A percentile compares a stretch with the other conserved stretches of the same genome.
These are phyloP conservation scores for Fusarium piperis DNA, from an alignment of 2,329 filamentous ascomycete genomes.

Conservation along the genomic window DNA sequence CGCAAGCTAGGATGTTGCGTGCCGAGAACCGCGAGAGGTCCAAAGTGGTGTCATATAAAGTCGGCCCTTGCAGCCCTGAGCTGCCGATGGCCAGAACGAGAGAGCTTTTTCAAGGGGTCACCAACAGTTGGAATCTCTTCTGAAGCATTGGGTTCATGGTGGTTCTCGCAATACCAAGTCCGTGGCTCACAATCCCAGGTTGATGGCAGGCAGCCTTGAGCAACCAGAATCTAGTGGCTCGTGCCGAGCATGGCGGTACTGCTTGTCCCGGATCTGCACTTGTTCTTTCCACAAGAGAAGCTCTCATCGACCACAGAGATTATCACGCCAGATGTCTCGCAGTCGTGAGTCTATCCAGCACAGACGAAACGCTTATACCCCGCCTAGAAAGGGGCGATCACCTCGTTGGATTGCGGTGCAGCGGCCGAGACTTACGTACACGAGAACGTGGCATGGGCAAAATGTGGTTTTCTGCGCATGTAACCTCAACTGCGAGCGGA, in stretches of 20 bases:
- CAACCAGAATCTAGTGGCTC: constrained; percentile 5
- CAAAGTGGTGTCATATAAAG: neutral
- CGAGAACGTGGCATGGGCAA: neutral
- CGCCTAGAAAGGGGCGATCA: neutral
- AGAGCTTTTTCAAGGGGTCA: neutral
- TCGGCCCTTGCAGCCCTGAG: neutral
- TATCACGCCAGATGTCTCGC: constrained; percentile 16
- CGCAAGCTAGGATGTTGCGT: constrained; percentile 1
- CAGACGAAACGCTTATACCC: constrained; percentile 6
- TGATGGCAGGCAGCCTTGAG: neutral
- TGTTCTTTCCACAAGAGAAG: constrained; percentile 7
- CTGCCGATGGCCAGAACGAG: neutral
- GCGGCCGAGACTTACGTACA: neutral
- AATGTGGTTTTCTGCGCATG: neutral
- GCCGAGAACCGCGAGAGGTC: neutral
- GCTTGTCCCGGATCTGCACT: constrained; percentile 10
- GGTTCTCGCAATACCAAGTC: constrained; percentile 4
- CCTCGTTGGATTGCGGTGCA: neutral
- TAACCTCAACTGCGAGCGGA: neutral
- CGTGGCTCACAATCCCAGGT: constrained; percentile 5
- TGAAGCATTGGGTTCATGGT: constrained; percentile 7
- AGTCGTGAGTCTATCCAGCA: constrained; percentile 4
- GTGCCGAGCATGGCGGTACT: neutral
- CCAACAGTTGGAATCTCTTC: constrained; percentile 1
- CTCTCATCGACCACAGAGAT: neutral